Evolutionary conservation across 345 rosid species (phyloP), one percentile per base, ranked within the genome.

Genomic region (Bretschneidera sinensis): DNA sequence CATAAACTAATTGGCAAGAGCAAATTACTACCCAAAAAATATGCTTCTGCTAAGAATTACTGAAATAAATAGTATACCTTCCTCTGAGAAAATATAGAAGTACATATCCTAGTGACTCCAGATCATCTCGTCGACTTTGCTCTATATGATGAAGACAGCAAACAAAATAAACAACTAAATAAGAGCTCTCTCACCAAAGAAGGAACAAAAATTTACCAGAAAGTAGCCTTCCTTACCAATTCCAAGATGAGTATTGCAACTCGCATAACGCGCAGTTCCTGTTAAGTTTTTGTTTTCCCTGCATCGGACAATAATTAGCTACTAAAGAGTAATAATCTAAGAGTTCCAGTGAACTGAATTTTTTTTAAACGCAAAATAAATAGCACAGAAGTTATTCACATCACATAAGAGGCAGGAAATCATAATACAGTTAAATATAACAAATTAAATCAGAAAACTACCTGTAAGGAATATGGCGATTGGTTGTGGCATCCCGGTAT

Each of bases 171-270:
- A 39, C 33, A 28, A 28, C 5, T 8, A 28, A 18, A 63, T 24
- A 7, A 28, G 71, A 21, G 20, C 50, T 53, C 7, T 2, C 24
- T 24, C 33, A 43, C 53, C 31, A 21, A 48, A 47, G 33, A 61
- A 45, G 52, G 35, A 54, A 49, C n/a, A 39, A 39, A 39, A 11
- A 11, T 4, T 14, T 14, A 39, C 15, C 11, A 39, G 45, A 5
- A 39, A 31, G 19, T 13, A 67, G 43, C 43, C 25, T 50, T 54
- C 22, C 74, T 76, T 78, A 94, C 99, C 97, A 68, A 90, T 94
- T 52, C 99, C 99, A 63, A 88, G 99, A 74, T 94, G 99, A 20
- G 99, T 90, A 63, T 94, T 94, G 79, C 97, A 84, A 75, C 99
- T 94, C 9, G 97, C 97, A 79, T 94, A 94, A 17, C 97, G 76